Conservation (phyloP, 768 basidiomycete species). For the Psilocybe subaeruginosa region DNA sequence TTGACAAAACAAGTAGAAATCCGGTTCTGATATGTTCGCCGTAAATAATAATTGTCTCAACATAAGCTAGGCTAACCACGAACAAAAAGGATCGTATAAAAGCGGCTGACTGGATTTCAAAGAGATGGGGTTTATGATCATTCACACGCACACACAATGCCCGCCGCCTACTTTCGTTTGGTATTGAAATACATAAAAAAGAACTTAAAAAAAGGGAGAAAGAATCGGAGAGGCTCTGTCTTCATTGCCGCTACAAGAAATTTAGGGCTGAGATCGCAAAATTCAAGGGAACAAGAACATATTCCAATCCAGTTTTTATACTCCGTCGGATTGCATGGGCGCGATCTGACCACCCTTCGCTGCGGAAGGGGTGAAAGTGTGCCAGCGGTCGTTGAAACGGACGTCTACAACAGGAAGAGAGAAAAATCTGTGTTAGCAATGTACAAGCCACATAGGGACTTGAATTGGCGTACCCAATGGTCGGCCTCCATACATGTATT, state of each 20-base stretch:
- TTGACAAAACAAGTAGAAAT: no score
- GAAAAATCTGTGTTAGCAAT: background rate
- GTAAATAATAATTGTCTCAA: no score
- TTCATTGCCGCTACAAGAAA: background rate
- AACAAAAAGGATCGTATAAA: no score
- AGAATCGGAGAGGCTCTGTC: background rate
- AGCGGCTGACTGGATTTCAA: no score
- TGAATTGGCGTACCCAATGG: constrained; percentile 60
- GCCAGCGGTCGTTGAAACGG: constrained; percentile 95
- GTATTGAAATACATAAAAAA: background rate
- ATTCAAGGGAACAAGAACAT: background rate
- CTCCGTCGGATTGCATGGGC: constrained; percentile 62
- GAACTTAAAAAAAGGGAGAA: background rate
- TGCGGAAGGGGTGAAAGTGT: constrained; percentile 86
- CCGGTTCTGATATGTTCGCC: no score
- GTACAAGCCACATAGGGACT: constrained; percentile 2
- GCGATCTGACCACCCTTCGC: constrained; percentile 84
- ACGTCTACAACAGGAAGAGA: constrained; percentile 59
- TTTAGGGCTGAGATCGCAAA: background rate
- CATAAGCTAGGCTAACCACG: no score
- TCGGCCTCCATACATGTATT: constrained; percentile 93
- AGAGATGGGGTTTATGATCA: no score
- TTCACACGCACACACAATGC: background rate
- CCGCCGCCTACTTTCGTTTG: background rate
- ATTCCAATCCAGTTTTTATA: background rate